Base-by-base conservation (phyloP, 2,329 filamentous ascomycete genomes). In the Trichoderma polysporum region DNA sequence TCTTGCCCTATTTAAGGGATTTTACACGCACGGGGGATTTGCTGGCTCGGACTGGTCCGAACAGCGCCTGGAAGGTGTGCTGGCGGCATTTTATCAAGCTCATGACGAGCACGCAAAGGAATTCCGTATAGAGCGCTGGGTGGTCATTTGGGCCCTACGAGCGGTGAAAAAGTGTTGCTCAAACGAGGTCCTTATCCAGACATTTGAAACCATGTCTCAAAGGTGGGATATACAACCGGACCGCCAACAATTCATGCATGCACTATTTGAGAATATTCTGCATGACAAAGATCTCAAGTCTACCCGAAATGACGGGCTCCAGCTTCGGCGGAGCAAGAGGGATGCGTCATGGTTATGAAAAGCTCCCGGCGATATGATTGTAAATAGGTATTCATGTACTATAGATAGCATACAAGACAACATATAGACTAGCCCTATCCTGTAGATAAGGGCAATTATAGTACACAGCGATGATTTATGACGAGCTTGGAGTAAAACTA, bases 1-100 rank as follows among this genome's bases (percentile, higher is more conserved):
- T 73, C 82, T 95, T 41, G 85, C 90, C 8, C 82, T 98, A 3
- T 91, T 98, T 79, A 90, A 92, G 72, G 93, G 91, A 0, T 99
- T 98, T 74, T 83, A 85, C 35, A 77, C 81, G 2, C 90, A 97
- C 74, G 94, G 94, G 12, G 88, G 88, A 29, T 75, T 82, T 27
- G 81, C 70, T 1, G 78, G 88, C 69, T 88, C 89, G 0, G 83
- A 87, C 13, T 99, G 95, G 94, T 92, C 87, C 31, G 80, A 82
- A 33, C 78, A 85, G 70, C 85, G 88, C n/a, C 84, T 98, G 2
- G 84, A 90, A 50, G 83, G 82, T 49, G 86, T 93, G 12, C 91
- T 91, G 84, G 76, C 82, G 9, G 86, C 90, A 0, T 88, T 93
- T 69, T 79, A 91, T 15, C 76, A 81, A 15, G 84, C 85, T 0